Evolutionary conservation across 176 grass and related monocot genomes (phyloP), one percentile per base, ranked within the genome.

Genomic region (Rhynchospora pubera): DNA sequence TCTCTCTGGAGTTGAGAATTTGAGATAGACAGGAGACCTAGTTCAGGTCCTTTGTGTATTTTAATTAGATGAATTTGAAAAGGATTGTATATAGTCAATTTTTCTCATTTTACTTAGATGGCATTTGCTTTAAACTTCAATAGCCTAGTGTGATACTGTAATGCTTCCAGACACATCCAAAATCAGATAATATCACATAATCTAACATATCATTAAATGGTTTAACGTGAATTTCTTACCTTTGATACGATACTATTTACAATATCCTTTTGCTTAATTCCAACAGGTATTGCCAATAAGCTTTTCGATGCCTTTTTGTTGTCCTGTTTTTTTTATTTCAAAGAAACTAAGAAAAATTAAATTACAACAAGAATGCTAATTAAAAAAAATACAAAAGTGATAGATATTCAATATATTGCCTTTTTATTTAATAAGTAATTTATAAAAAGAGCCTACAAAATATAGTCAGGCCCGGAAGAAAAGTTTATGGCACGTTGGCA

Each of bases 201-300:
- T 32, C 9, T 39, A 23, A 22, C 6, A 71, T 53, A 53, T 24
- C 1, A 2, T 28, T 30, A 55, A 55, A 56, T 26, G 46, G 0
- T 52, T 30, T 34, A 62, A 71, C 46, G 22, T 79, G 71, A 73
- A 43, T 72, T 74, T 47, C 3, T 52, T 77, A 97, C 94, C 91
- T 97, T 97, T 14, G 82, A 81, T 59, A 93, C 85, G 16, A 93
- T 92, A 65, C 90, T 89, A 86, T 97, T 75, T 58, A 97, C 91
- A 62, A 88, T 22, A 39, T 85, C 48, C 82, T 93, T 97, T 84
- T 97, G 91, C 82, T 88, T 97, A 79, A 97, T 87, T 57, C 94
- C 94, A 68, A 88, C 94, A 15, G 94, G 91, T 63, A 97, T 88
- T 28, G 91, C 94, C 21, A 97, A 81, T 51, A 97, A 92, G 89